phyloP scores from a whole-genome alignment of 1,139 yeast genomes.

The Zygosaccharomyces sapae region DNA sequence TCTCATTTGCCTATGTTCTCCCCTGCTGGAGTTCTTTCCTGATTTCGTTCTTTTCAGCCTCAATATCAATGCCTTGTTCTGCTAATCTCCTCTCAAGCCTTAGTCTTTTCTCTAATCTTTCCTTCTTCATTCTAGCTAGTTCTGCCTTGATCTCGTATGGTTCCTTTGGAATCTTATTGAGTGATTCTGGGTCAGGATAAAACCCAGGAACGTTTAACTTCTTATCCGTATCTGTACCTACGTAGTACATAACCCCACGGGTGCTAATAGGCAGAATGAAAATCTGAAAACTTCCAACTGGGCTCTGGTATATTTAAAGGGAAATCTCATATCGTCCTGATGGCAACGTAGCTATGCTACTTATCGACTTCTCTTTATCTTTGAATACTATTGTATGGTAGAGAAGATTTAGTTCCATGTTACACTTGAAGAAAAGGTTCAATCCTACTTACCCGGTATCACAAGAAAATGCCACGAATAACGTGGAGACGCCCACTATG shows the following conservation, averaged over 20 bases:
- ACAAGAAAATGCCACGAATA: neutral
- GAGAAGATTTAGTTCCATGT: neutral
- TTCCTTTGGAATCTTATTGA: constrained; percentile 88
- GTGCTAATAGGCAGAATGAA: constrained; percentile 80
- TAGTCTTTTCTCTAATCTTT: constrained; percentile 65
- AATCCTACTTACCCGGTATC: constrained; percentile 4
- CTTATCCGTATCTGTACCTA: constrained; percentile 83
- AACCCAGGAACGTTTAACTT: constrained; percentile 91
- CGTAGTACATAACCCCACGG: constrained; percentile 88
- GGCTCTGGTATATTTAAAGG: constrained; percentile 43
- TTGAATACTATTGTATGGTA: too few species aligned
- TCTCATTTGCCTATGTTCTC: neutral
- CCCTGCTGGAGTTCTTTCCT: constrained; percentile 22
- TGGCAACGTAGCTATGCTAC: too few species aligned
- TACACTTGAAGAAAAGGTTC: neutral
- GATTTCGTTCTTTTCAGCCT: constrained; percentile 39
- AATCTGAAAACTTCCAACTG: constrained; percentile 72
- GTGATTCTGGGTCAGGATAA: constrained; percentile 94
- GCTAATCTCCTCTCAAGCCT: constrained; percentile 69
- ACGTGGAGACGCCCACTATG: neutral
- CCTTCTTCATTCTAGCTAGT: constrained; percentile 76
- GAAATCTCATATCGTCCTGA: constrained; percentile 24
- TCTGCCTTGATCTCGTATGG: constrained; percentile 90
- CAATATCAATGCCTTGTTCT: constrained; percentile 59
- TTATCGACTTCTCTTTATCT: too few species aligned